phyloP scores from a whole-genome alignment of 352 stramenopile genomes.

The Phytophthora nicotianae region DNA sequence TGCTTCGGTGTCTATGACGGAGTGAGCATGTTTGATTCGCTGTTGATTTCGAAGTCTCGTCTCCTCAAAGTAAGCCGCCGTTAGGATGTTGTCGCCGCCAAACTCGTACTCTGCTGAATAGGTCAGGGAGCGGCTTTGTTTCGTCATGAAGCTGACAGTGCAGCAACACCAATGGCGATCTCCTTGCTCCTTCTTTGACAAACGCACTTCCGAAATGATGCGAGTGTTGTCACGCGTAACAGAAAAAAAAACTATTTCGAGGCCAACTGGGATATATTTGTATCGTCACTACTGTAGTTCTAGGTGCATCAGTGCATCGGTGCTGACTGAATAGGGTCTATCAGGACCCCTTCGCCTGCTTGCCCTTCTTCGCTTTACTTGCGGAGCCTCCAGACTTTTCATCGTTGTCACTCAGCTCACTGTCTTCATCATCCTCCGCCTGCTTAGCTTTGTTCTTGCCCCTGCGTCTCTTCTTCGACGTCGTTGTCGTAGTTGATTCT shows the following conservation, averaged over 20 bases:
- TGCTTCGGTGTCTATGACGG: constrained; percentile 33
- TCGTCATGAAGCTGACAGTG: constrained; percentile 45
- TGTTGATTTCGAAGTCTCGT: constrained; percentile 49
- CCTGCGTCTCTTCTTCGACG: constrained; percentile 31
- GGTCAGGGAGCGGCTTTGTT: constrained; percentile 48
- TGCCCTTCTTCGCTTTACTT: constrained; percentile 10
- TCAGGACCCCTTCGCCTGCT: constrained; percentile 12
- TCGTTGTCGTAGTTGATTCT: constrained; percentile 5
- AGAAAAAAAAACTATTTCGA: constrained; percentile 9
- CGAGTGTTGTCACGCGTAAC: background rate
- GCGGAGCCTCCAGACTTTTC: background rate
- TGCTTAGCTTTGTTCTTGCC: constrained; percentile 12
- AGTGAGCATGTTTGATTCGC: constrained; percentile 53
- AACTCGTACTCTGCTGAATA: constrained; percentile 75
- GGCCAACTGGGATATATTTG: constrained; percentile 2
- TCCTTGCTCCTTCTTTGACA: background rate
- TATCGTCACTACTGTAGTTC: background rate
- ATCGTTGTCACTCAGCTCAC: constrained; percentile 15
- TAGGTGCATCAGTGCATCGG: background rate
- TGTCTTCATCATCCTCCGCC: constrained; percentile 7
- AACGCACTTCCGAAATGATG: background rate
- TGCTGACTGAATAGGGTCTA: background rate
- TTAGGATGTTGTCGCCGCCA: constrained; percentile 66
- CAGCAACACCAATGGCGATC: too few relatives aligned
- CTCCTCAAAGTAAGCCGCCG: constrained; percentile 52